Conservation (phyloP, 331 rosid species). For the Quercus lobata region DNA sequence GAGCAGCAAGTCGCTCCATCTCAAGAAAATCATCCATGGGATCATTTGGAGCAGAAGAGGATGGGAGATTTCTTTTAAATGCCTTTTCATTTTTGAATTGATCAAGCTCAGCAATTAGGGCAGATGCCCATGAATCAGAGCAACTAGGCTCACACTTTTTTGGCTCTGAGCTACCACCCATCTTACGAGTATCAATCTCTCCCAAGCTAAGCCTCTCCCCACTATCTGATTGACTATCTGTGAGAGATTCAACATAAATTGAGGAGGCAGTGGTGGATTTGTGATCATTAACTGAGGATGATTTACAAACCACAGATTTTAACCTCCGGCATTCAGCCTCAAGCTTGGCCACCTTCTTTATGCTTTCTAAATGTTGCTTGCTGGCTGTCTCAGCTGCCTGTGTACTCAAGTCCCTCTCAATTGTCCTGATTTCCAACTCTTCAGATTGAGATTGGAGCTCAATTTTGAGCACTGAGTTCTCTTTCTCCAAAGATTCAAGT, state of each 20-base stretch:
- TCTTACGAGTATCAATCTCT: slow-evolving; percentile 44
- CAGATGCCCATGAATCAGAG: slow-evolving; percentile 68
- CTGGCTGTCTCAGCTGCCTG: slow-evolving; percentile 87
- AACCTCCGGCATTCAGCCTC: slow-evolving; percentile 84
- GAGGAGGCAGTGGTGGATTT: slow-evolving; percentile 55
- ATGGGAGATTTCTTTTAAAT: slow-evolving; percentile 30
- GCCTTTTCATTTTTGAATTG: slow-evolving; percentile 69
- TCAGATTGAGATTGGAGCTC: slow-evolving; percentile 57
- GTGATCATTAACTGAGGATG: slow-evolving; percentile 38
- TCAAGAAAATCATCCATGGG: slow-evolving; percentile 96
- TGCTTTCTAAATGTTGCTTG: slow-evolving; percentile 83
- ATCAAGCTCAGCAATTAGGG: slow-evolving; percentile 64
- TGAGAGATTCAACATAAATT: slow-evolving; percentile 58
- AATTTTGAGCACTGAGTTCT: slow-evolving; percentile 58
- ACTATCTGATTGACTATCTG: slow-evolving; percentile 71
- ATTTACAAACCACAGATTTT: slow-evolving; percentile 36
- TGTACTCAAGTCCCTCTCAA: slow-evolving; percentile 86
- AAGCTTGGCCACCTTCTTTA: slow-evolving; percentile 76
- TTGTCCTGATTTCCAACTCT: slow-evolving; percentile 67
- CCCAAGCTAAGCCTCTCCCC: slow-evolving; percentile 48
- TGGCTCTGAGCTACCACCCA: slow-evolving; percentile 38
- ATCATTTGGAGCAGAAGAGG: slow-evolving; percentile 54
- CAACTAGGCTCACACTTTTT: slow-evolving; percentile 51
- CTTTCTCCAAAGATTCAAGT: slow-evolving; percentile 56
- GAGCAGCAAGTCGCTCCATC: slow-evolving; percentile 83